Evolutionary conservation across 345 rosid species (phyloP).

Genomic region (Rhodamnia argentea): DNA sequence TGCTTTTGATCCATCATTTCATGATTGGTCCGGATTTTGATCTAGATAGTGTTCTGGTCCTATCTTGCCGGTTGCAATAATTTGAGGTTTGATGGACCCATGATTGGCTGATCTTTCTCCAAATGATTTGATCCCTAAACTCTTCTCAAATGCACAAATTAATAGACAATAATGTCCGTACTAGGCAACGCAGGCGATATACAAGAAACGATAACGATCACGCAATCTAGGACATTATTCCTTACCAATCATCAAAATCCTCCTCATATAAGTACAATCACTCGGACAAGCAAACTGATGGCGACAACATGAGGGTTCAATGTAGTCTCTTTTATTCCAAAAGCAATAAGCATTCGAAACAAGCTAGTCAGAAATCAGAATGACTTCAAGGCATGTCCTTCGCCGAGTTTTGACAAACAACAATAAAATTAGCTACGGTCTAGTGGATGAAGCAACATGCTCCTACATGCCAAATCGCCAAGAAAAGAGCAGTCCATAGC

Average conservation of each 20-base stretch:
- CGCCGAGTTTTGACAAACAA: too few relatives aligned
- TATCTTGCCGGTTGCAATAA: not conserved
- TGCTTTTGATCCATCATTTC: fast-evolving
- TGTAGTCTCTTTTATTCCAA: not conserved
- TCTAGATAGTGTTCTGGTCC: not conserved
- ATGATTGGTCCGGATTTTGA: fast-evolving
- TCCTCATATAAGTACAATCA: not conserved
- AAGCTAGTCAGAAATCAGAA: too few relatives aligned
- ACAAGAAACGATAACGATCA: not conserved
- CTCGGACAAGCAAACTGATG: not conserved
- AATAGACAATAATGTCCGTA: too few relatives aligned
- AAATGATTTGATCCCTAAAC: too few relatives aligned
- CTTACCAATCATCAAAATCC: not conserved
- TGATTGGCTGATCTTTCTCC: too few relatives aligned
- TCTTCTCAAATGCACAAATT: too few relatives aligned
- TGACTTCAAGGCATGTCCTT: too few relatives aligned
- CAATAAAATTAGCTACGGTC: fast-evolving
- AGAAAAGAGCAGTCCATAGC: too few relatives aligned
- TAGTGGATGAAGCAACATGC: not conserved
- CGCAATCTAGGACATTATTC: not conserved
- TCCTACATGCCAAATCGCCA: not conserved
- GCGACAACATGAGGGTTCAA: not conserved
- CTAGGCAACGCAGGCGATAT: too few relatives aligned
- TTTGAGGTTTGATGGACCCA: not conserved
- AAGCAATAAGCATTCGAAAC: not conserved